Base-by-base conservation (phyloP, 2,329 filamentous ascomycete species). In the Penicillium sp. region DNA sequence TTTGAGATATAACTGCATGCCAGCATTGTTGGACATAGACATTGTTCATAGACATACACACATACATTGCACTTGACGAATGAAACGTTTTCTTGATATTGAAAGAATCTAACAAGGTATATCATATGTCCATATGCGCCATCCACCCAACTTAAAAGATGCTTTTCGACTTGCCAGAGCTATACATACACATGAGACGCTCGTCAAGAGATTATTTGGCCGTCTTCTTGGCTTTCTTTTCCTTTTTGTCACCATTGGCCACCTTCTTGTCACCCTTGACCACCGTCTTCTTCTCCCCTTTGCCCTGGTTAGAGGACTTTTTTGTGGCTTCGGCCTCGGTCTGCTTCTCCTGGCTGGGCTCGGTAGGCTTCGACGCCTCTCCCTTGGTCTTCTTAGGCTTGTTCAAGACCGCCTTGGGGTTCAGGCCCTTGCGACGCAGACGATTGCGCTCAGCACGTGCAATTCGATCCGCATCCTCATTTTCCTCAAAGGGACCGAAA, bases 401-500 rank as follows among this genome's bases (percentile, higher is more conserved):
- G 43, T 66, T 66, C 46, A 69, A 69, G 22, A 78, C 70, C 27
- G 78, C 81, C 62, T 79, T 82, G 1, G 86, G 86, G 66, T 90
- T 82, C 43, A 90, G 69, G 50, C 87, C 87, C 64, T 86, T 84
- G 60, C 81, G 80, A 58, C 85, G 81, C 76, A 89, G 79, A 49
- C 82, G 79, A 60, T 85, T 88, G 55, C 80, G 79, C 74, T 84
- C 82, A n/a, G 82, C 85, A 59, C 81, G 81, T 61, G 85, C 78
- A 35, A 90, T 88, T 63, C 85, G 84, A 57, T 81, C 77, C 57
- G 77, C 69, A 62, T 91, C 87, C 63, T 84, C 84, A 0, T 84
- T 81, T 0, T 89, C 85, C 50, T 89, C 81, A 64, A 87, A 91
- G 1, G 79, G 84, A 41, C 82, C 85, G 65, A 90, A 90, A 40